Conservation (phyloP, 1,284 basidiomycete genomes). For the Flammula alnicola region DNA sequence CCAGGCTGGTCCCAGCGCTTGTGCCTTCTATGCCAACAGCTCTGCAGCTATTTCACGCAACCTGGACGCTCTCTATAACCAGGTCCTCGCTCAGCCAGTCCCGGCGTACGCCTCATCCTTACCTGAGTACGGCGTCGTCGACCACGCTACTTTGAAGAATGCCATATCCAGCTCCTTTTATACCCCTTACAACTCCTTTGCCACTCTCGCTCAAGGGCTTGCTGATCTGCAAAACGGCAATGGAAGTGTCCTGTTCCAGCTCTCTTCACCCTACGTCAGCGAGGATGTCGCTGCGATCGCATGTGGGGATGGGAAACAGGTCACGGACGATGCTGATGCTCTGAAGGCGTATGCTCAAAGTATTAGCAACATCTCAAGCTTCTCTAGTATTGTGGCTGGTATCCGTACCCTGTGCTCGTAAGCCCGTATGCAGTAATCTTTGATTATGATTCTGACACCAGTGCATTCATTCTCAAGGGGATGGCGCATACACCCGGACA, state of each 20-base stretch:
- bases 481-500: no score
- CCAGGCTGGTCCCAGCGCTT: conserved; percentile 40
- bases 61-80: conserved; percentile 27
- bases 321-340: no score
- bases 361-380: no score
- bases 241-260: conserved; percentile 32
- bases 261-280: conserved; percentile 25
- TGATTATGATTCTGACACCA: no score
- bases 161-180: conserved; percentile 41
- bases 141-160: conserved; percentile 30
- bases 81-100: conserved; percentile 27
- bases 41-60: conserved; percentile 33
- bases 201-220: conserved; percentile 40
- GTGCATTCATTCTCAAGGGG: no score
- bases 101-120: conserved; percentile 15
- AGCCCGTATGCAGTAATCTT: no score
- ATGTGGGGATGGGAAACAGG: no score
- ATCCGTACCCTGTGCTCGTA: no score
- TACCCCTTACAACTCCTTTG: conserved; percentile 37
- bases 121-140: conserved; percentile 32
- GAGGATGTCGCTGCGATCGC: conserved; percentile 12
- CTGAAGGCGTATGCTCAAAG: no score
- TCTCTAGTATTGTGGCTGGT: no score
- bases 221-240: conserved; percentile 42
- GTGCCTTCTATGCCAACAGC: conserved; percentile 42